These are phyloP conservation scores for Pleurostoma richardsiae DNA, from an alignment of 2,329 filamentous ascomycete species.

Conservation along the genomic window DNA sequence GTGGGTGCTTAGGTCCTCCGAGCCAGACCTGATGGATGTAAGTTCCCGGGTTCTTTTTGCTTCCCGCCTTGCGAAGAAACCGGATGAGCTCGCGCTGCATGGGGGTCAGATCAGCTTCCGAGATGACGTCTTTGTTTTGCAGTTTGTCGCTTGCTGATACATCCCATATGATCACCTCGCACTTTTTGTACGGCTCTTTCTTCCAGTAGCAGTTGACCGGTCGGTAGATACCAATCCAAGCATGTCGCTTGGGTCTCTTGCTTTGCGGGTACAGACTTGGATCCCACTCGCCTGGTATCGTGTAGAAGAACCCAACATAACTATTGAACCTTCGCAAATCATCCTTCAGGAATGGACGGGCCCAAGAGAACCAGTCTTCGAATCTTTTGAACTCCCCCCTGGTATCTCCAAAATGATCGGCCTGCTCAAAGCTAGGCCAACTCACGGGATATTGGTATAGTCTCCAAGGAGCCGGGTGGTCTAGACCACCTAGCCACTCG, in stretches of 20 bases:
- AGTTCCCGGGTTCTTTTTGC: constrained; percentile 21
- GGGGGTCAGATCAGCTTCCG: constrained; percentile 30
- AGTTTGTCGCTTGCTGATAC: constrained; percentile 20
- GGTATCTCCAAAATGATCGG: constrained; percentile 23
- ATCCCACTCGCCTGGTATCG: constrained; percentile 32
- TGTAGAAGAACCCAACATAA: constrained; percentile 46
- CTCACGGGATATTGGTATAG: constrained; percentile 35
- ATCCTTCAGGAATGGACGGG: constrained; percentile 14
- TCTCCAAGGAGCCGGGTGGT: constrained; percentile 8
- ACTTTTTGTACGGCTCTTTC: constrained; percentile 17
- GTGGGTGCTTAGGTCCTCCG: constrained; percentile 24
- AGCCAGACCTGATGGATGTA: constrained; percentile 40
- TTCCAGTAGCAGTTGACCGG: constrained; percentile 29
- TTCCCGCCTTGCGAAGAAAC: constrained; percentile 22
- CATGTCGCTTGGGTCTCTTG: constrained; percentile 25
- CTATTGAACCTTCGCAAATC: constrained; percentile 21
- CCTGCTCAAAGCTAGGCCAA: constrained; percentile 34
- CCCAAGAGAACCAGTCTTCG: constrained; percentile 26
- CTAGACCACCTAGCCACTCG: neutral
- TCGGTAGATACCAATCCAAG: constrained; percentile 48
- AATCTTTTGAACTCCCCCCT: constrained; percentile 21
- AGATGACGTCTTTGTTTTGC: constrained; percentile 8
- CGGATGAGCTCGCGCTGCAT: constrained; percentile 41
- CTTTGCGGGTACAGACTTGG: constrained; percentile 10
- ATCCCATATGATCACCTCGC: constrained; percentile 55